Base-by-base conservation (phyloP, 345 rosid genomes). In the Acer saccharum region DNA sequence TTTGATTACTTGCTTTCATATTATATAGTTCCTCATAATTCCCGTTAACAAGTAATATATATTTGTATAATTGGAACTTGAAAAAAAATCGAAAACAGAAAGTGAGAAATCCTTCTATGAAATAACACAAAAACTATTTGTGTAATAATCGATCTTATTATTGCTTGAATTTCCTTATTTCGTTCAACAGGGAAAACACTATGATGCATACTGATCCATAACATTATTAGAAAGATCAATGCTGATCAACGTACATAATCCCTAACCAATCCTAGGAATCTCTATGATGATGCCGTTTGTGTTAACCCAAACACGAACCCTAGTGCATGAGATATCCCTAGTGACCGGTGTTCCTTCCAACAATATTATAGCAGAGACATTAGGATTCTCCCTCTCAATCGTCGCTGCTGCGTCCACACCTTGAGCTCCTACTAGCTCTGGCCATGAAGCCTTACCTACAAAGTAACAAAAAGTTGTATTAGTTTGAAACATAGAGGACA, bases 271-370 rank as follows among this genome's bases (percentile, higher is more conserved):
- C 4, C 0, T 13, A 29, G 80, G 80, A 12, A 63, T 66, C 16
- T 21, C 8, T 3, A 48, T 43, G 18, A 72, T 80, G 3, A 10
- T 61, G 20, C 72, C 75, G 10, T 12, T 32, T 3, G 67, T 44
- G 74, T 81, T 18, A n/a, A 81, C 80, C 72, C 73, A 73, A 16
- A 81, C 84, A 18, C 81, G 78, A 55, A 81, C 84, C 71, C 78
- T 77, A 2, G 67, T 60, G 81, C 84, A 77, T 0, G 27, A 64
- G 64, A 77, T 67, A 12, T 73, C 71, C 6, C 6, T 10, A 1
- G 66, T 66, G 3, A 72, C 72, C 1, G 13, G 0, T 7, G 78
- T 21, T 16, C 78, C 81, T 54, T 77, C 78, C 55, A 52, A 7
- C 21, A 81, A 50, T 10, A 75, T 73, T 7, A 3, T 12, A 57